Evolutionary conservation across 2,329 filamentous ascomycete species (phyloP).

Genomic region (Hymenoscyphus repandus): DNA sequence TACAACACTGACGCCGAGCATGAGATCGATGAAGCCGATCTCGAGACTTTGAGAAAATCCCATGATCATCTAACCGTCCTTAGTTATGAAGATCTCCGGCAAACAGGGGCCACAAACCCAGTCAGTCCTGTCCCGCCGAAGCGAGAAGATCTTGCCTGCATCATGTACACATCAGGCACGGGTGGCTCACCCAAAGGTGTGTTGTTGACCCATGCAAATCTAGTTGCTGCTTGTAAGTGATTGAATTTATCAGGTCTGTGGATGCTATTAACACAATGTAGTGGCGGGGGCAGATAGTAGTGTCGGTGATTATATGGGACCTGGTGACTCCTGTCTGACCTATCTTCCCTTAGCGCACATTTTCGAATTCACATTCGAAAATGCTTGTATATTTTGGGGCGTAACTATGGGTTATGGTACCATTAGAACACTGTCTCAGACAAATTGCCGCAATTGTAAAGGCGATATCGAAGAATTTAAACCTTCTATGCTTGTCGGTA

Average conservation of each 20-base stretch:
- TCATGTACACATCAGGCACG: conserved; percentile 81
- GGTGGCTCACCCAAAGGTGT: conserved; percentile 87
- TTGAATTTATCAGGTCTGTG: background rate
- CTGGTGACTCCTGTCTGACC: conserved; percentile 72
- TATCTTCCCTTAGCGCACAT: conserved; percentile 94
- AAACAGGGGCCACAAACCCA: conserved; percentile 51
- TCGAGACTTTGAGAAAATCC: conserved; percentile 46
- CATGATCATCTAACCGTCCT: conserved; percentile 47
- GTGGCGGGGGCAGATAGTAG: conserved; percentile 74
- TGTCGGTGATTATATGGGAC: conserved; percentile 70
- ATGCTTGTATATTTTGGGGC: conserved; percentile 79
- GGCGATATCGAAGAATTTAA: conserved; percentile 89
- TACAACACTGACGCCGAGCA: conserved; percentile 48
- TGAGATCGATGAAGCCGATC: conserved; percentile 42
- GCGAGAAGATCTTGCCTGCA: conserved; percentile 72
- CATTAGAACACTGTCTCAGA: conserved; percentile 77
- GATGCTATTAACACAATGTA: conserved; percentile 23
- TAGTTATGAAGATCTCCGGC: conserved; percentile 46
- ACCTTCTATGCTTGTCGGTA: conserved; percentile 84
- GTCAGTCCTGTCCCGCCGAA: conserved; percentile 64
- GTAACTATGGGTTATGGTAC: conserved; percentile 89
- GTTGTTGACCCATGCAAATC: conserved; percentile 72
- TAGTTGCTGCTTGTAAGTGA: conserved; percentile 67
- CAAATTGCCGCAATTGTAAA: conserved; percentile 77
- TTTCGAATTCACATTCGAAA: conserved; percentile 91